These are phyloP conservation scores for Gentiana dahurica DNA, from an alignment of 257 asterid genomes.

Conservation along the genomic window DNA sequence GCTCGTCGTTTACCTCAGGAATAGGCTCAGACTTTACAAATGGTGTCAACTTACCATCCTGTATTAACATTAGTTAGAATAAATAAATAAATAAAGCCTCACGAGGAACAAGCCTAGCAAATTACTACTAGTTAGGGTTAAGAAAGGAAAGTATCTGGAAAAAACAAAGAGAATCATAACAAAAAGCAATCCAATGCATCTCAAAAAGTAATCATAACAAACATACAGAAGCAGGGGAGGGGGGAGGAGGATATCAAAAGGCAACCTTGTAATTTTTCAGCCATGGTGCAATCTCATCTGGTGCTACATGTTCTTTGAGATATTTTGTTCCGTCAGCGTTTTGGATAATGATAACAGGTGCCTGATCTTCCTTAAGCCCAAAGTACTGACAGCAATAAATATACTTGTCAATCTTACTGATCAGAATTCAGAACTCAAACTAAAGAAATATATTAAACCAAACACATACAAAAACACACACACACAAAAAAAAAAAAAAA, in stretches of 20 bases:
- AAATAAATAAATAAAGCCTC: not conserved
- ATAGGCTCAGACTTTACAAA: conserved; percentile 53
- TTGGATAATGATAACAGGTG: conserved; percentile 51
- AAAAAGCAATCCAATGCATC: not conserved
- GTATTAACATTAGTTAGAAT: conserved; percentile 11
- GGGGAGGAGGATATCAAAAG: not conserved
- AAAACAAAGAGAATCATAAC: too few species aligned
- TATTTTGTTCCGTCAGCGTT: conserved; percentile 37
- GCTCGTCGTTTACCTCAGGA: conserved; percentile 62
- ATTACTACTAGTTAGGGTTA: not conserved
- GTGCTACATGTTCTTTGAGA: conserved; percentile 38
- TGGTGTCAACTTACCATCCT: conserved; percentile 58
- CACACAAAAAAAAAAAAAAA: too few species aligned
- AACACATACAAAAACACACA: too few species aligned
- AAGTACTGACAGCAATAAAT: conserved; percentile 47
- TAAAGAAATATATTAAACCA: too few species aligned
- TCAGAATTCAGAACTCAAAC: too few species aligned
- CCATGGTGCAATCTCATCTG: conserved; percentile 54
- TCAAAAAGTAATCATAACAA: not conserved
- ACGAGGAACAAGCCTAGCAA: not conserved
- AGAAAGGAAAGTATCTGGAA: too few species aligned
- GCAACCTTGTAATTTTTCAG: conserved; percentile 50
- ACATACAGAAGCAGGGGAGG: not conserved
- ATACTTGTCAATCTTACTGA: not conserved
- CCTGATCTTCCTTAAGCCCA: conserved; percentile 47